These are phyloP conservation scores for Limnanthes douglasii DNA, from an alignment of 345 rosid genomes.

Conservation along the genomic window DNA sequence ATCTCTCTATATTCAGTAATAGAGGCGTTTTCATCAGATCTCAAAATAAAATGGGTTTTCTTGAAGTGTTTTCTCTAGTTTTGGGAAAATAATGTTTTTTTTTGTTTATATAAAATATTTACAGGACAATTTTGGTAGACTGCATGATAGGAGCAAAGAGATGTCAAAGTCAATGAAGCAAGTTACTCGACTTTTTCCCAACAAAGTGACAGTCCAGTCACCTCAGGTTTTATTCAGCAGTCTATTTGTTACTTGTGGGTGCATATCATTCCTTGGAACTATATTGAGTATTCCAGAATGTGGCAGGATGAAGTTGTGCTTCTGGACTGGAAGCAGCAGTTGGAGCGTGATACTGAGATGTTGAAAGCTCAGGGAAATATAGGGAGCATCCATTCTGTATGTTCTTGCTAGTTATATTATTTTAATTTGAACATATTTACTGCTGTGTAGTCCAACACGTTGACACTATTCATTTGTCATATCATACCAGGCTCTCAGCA, in stretches of 20 bases:
- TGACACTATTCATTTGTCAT: too few relatives aligned
- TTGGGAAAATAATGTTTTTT: conserved; percentile 1
- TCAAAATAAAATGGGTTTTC: too few relatives aligned
- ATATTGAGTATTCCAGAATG: too few relatives aligned
- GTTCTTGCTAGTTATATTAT: conserved; percentile 16
- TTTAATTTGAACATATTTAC: not conserved
- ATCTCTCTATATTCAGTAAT: too few relatives aligned
- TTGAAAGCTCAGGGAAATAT: conserved; percentile 71
- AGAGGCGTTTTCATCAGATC: too few relatives aligned
- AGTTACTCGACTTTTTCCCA: conserved; percentile 68
- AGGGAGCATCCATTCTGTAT: conserved; percentile 48
- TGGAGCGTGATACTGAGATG: conserved; percentile 74
- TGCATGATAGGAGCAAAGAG: conserved; percentile 68
- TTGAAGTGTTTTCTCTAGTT: conserved; percentile 3
- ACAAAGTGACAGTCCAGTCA: conserved; percentile 75
- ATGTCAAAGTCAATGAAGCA: conserved; percentile 53
- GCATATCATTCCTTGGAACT: too few relatives aligned
- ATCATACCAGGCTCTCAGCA: conserved; percentile 48
- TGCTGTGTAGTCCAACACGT: not conserved
- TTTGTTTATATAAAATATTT: conserved; percentile 7
- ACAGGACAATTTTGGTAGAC: conserved; percentile 79
- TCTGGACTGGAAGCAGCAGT: conserved; percentile 60
- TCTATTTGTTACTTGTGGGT: not conserved
- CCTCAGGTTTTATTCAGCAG: conserved; percentile 54
- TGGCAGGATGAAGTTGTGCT: conserved; percentile 70